phyloP scores from a whole-genome alignment of 2,329 filamentous ascomycete genomes.

The Cercospora janseana region DNA sequence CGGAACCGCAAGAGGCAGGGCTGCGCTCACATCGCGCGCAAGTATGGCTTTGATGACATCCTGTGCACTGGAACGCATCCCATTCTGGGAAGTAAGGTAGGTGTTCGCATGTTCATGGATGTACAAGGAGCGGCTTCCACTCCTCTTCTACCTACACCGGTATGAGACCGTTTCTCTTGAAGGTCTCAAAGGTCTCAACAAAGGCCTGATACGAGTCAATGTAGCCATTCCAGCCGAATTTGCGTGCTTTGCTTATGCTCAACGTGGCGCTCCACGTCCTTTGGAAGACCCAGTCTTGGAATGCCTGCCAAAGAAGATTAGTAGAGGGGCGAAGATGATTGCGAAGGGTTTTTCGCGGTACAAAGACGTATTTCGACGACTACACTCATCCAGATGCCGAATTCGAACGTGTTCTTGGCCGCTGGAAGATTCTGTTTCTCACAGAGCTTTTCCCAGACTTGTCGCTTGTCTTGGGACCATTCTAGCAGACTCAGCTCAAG shows the following conservation, averaged over 20 bases:
- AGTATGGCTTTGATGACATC: no score
- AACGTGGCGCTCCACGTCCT: slow-evolving; percentile 44
- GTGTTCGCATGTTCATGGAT: neutral
- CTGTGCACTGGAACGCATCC: no score
- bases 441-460: slow-evolving; percentile 43
- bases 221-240: slow-evolving; percentile 46
- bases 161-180: neutral
- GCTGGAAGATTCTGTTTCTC: slow-evolving; percentile 35
- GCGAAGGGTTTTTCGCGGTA: no score
- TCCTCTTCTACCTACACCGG: neutral
- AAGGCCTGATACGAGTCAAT: neutral
- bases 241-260: slow-evolving; percentile 49
- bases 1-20: no score
- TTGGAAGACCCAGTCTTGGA: slow-evolving; percentile 43
- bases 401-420: slow-evolving; percentile 39
- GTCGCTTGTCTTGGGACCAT: slow-evolving; percentile 41
- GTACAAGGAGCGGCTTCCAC: neutral
- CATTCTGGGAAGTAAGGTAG: no score
- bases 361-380: no score
- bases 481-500: slow-evolving; percentile 43
- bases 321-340: no score
- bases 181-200: slow-evolving; percentile 1
- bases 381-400: slow-evolving; percentile 52
- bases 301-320: no score
- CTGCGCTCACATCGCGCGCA: no score